phyloP scores from a whole-genome alignment of 371 early-diverging fungal genomes.

The Rhizopus delemar region DNA sequence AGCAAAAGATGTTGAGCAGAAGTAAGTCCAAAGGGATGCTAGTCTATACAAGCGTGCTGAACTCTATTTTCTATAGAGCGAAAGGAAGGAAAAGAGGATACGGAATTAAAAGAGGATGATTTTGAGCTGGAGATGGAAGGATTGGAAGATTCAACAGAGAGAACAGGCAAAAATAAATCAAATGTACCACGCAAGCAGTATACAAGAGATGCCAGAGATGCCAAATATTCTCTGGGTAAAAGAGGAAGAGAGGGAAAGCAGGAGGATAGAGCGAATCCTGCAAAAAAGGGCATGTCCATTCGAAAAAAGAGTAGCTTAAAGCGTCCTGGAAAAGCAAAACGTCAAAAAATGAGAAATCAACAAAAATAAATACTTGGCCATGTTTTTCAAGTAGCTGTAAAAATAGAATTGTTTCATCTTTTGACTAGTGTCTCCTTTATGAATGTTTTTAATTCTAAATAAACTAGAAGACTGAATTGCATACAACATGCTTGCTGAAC shows the following conservation, averaged over 20 bases:
- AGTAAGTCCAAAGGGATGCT: slow-evolving; percentile 9
- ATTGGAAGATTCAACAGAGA: slow-evolving; percentile 22
- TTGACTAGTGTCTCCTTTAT: too few species aligned
- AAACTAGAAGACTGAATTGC: too few species aligned
- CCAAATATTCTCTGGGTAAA: slow-evolving; percentile 23
- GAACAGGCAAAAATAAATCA: slow-evolving; percentile 20
- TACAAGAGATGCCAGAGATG: slow-evolving; percentile 10
- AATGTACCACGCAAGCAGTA: slow-evolving; percentile 2
- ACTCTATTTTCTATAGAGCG: slow-evolving; percentile 17
- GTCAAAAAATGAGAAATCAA: slow-evolving; percentile 21
- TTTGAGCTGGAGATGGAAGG: slow-evolving; percentile 32
- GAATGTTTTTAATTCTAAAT: too few species aligned
- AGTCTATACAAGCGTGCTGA: not conserved
- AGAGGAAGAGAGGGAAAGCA: slow-evolving; percentile 15
- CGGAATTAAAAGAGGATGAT: slow-evolving; percentile 31
- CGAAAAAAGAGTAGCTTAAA: slow-evolving; percentile 26
- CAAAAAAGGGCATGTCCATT: slow-evolving; percentile 31
- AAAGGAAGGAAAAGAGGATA: slow-evolving; percentile 28
- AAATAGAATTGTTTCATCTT: too few species aligned
- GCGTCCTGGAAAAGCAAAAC: slow-evolving; percentile 43
- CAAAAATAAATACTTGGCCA: not conserved
- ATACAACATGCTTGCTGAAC: too few species aligned
- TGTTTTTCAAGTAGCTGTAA: too few species aligned
- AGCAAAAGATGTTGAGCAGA: slow-evolving; percentile 23
- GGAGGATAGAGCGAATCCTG: slow-evolving; percentile 18